phyloP scores from a whole-genome alignment of 2,329 filamentous ascomycete genomes.

The Claviceps humidiphila region DNA sequence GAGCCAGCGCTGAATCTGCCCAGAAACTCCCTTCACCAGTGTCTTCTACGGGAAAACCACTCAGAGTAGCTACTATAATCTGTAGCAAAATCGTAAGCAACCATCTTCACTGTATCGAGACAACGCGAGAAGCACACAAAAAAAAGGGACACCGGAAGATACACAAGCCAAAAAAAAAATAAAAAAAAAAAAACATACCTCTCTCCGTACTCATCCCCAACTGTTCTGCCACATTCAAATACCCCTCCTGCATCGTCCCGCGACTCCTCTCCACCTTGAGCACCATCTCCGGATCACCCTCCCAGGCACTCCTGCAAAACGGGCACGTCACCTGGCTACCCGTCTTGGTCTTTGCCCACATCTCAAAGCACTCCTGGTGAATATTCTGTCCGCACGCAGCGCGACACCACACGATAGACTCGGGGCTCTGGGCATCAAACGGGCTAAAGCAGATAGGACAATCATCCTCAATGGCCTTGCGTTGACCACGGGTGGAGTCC shows the following conservation, averaged over 20 bases:
- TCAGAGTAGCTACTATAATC: not conserved
- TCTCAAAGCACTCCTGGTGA: constrained; percentile 39
- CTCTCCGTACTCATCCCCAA: constrained; percentile 42
- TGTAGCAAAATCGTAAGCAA: not conserved
- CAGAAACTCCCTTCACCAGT: not conserved
- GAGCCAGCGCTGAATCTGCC: not conserved
- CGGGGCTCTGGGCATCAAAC: constrained; percentile 22
- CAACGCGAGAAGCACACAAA: not conserved
- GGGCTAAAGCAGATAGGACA: constrained; percentile 45
- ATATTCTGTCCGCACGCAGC: constrained; percentile 42
- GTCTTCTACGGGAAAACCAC: not conserved
- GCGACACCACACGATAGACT: constrained; percentile 35
- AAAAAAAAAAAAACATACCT: constrained; percentile 23
- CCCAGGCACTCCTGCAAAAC: constrained; percentile 46
- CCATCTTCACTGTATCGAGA: not conserved
- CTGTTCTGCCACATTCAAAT: constrained; percentile 47
- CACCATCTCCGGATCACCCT: constrained; percentile 27
- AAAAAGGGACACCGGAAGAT: not conserved
- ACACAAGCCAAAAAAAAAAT: not conserved
- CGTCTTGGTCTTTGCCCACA: constrained; percentile 36
- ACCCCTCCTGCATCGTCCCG: constrained; percentile 35
- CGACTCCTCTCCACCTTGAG: constrained; percentile 30
- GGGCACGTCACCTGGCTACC: constrained; percentile 39
- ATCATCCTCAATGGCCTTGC: constrained; percentile 38
- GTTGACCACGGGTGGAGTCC: constrained; percentile 19